phyloP scores from a whole-genome alignment of 768 basidiomycete species.

The Piloderma croceum region DNA sequence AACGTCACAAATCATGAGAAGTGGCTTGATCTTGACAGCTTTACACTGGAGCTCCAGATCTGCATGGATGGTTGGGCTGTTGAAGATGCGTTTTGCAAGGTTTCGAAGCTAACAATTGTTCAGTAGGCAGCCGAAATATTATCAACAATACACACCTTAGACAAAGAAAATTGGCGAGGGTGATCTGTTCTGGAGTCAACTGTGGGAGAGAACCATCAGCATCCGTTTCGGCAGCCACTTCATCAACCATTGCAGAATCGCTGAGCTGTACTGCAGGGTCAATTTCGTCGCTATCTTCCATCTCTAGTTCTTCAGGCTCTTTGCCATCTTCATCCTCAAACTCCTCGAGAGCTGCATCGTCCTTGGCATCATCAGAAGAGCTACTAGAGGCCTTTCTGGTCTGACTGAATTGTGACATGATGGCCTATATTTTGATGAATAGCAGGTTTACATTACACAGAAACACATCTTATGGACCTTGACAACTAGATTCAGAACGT shows the following conservation, averaged over 20 bases:
- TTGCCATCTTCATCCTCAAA: too few species aligned
- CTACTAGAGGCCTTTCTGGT: too few species aligned
- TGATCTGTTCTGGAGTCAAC: too few species aligned
- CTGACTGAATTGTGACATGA: constrained; percentile 14
- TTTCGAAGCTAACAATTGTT: constrained; percentile 2
- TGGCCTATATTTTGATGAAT: constrained; percentile 13
- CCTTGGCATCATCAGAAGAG: too few species aligned
- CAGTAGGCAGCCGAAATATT: constrained; percentile 1
- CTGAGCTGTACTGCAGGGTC: too few species aligned
- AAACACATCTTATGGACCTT: constrained; percentile 13
- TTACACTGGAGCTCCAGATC: constrained; percentile 4
- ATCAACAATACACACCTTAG: constrained; percentile 1
- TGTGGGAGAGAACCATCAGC: too few species aligned
- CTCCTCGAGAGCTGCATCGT: too few species aligned
- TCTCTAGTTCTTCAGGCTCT: constrained; percentile 5
- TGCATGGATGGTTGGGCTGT: constrained; percentile 6
- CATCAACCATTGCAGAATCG: constrained; percentile 4
- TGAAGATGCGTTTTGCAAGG: too few species aligned
- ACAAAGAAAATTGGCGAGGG: background rate
- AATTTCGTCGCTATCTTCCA: constrained; percentile 7
- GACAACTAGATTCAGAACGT: constrained; percentile 14
- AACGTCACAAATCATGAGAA: constrained; percentile 13
- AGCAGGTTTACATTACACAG: background rate
- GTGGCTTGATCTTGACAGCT: background rate
- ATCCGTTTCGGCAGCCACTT: too few species aligned